Evolutionary conservation across 306 rosid species (phyloP).

Genomic region (Gleditsia sinensis): DNA sequence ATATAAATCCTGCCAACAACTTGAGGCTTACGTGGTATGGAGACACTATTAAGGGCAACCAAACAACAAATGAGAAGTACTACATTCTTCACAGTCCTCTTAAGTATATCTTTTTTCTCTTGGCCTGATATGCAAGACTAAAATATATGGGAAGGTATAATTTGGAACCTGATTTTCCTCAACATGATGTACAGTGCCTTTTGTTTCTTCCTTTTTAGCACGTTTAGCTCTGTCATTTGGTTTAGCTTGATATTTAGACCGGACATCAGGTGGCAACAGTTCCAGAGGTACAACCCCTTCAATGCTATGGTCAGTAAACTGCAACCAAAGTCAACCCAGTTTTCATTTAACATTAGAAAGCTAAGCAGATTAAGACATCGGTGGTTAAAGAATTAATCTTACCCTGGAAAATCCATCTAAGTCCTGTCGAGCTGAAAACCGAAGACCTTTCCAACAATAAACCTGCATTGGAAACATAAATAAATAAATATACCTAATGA

Average conservation of each 20-base stretch:
- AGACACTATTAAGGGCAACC: slow-evolving; percentile 13
- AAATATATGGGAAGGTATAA: neutral
- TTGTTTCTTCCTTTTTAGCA: slow-evolving; percentile 80
- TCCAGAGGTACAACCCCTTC: slow-evolving; percentile 96
- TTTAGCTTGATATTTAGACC: slow-evolving; percentile 82
- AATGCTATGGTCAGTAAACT: slow-evolving; percentile 90
- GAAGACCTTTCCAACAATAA: slow-evolving; percentile 97
- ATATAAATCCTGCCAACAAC: slow-evolving; percentile 15
- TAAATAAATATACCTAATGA: neutral
- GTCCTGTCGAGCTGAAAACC: slow-evolving; percentile 95
- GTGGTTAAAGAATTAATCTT: slow-evolving; percentile 17
- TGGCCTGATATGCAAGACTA: slow-evolving; percentile 2
- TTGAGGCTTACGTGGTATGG: neutral
- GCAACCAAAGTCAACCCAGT: slow-evolving; percentile 35
- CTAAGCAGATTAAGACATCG: slow-evolving; percentile 15
- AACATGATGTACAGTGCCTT: slow-evolving; percentile 59
- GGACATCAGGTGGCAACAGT: slow-evolving; percentile 82
- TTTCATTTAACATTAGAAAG: neutral
- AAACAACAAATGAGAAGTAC: slow-evolving; percentile 5
- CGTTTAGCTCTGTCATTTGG: slow-evolving; percentile 84
- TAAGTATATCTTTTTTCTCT: slow-evolving; percentile 1
- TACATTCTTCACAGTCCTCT: slow-evolving; percentile 19
- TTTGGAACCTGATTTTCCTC: slow-evolving; percentile 84
- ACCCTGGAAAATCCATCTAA: slow-evolving; percentile 96
- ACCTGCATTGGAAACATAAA: slow-evolving; percentile 65